A percentile compares a stretch with the other conserved stretches of the same genome.
phyloP scores from a whole-genome alignment of 768 basidiomycete genomes.

The Tulasnella sp. region DNA sequence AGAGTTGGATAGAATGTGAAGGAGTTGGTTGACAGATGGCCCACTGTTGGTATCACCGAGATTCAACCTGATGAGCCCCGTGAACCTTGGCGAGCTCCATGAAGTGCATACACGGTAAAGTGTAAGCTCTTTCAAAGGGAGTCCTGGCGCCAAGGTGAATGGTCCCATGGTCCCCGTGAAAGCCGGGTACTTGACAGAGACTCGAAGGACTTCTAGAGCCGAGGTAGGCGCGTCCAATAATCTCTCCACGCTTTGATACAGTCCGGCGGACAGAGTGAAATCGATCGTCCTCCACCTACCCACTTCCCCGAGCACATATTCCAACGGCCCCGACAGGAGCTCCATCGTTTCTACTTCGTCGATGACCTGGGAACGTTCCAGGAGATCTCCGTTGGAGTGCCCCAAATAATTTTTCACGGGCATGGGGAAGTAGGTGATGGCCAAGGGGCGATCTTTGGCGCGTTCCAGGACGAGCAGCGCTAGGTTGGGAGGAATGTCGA shows the following conservation, averaged over 20 bases:
- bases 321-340: not conserved
- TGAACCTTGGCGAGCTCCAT: not conserved
- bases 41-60: not conserved
- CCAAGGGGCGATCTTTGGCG: not conserved
- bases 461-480: not conserved
- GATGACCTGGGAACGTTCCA: not conserved
- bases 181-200: not conserved
- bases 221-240: not conserved
- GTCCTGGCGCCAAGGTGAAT: not conserved
- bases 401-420: not conserved
- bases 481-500: not conserved
- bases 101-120: not conserved
- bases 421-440: not conserved
- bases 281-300: not conserved
- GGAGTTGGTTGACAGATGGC: not conserved
- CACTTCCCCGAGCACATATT: not conserved
- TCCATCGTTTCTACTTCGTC: not conserved
- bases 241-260: not conserved
- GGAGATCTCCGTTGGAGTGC: not conserved
- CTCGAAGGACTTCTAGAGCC: not conserved
- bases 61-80: not conserved
- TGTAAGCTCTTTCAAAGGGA: not conserved
- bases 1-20: not conserved
- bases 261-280: not conserved
- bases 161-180: not conserved